Conservation (phyloP, 148 eudicot species). For the Heliamphora exappendiculata region DNA sequence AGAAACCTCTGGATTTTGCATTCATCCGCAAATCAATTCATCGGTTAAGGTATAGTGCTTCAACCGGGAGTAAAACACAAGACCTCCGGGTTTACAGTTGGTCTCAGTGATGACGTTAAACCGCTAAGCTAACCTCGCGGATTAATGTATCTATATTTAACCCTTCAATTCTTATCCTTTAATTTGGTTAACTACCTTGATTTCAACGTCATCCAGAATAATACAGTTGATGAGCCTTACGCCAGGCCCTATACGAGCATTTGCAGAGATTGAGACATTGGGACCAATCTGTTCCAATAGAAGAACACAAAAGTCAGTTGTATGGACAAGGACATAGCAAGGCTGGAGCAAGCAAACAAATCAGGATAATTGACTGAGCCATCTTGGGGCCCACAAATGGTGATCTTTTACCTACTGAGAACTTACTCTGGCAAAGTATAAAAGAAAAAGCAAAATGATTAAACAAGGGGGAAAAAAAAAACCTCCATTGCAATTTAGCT, state of each 20-base stretch:
- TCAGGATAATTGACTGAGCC: neutral
- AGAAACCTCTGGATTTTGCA: too few relatives aligned
- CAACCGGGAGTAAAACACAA: too few relatives aligned
- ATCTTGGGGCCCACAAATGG: slow-evolving; percentile 1
- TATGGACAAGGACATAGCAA: neutral
- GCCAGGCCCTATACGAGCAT: slow-evolving; percentile 67
- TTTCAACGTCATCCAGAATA: slow-evolving; percentile 60
- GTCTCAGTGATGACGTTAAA: too few relatives aligned
- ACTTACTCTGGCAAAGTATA: neutral
- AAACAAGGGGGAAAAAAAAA: neutral
- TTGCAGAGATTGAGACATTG: slow-evolving; percentile 66
- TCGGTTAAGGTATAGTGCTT: too few relatives aligned
- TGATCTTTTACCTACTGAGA: neutral
- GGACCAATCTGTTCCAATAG: slow-evolving; percentile 54
- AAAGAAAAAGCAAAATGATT: neutral
- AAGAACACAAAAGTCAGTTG: slow-evolving; percentile 2
- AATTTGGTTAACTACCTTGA: slow-evolving; percentile 39
- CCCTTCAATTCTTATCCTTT: slow-evolving; percentile 5
- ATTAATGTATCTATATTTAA: too few relatives aligned
- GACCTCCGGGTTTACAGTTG: too few relatives aligned
- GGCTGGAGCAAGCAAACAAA: neutral
- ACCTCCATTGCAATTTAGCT: neutral
- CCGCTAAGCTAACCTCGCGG: too few relatives aligned
- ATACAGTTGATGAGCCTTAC: slow-evolving; percentile 60
- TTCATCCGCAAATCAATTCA: too few relatives aligned